phyloP scores from a whole-genome alignment of 2,329 filamentous ascomycete species.

The Fusarium oxysporum region DNA sequence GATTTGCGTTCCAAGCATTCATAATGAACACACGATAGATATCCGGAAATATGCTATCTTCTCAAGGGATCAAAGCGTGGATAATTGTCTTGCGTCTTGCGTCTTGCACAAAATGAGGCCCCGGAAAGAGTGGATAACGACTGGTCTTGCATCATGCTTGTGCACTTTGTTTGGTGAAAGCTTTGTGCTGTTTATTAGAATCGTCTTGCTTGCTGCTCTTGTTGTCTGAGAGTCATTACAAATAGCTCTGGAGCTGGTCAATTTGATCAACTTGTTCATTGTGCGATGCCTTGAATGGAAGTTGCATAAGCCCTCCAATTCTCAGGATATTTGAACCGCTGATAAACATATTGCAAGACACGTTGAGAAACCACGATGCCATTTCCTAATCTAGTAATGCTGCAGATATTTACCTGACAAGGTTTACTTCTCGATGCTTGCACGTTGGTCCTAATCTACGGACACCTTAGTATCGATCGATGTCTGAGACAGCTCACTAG shows the following conservation, averaged over 20 bases:
- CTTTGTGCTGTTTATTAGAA: not conserved
- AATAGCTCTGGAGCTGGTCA: conserved; percentile 11
- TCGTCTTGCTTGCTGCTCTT: not conserved
- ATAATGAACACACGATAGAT: not conserved
- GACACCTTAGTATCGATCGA: not conserved
- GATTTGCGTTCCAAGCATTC: conserved; percentile 4
- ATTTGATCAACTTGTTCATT: conserved; percentile 8
- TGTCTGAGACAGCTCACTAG: conserved; percentile 10
- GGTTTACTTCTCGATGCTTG: not conserved
- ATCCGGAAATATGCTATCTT: not conserved
- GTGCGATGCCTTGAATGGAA: not conserved
- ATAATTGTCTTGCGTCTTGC: not conserved
- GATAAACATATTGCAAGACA: not conserved
- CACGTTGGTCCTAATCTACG: not conserved
- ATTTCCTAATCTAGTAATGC: not conserved
- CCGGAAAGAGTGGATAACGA: not conserved
- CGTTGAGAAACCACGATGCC: not conserved
- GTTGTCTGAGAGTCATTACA: conserved; percentile 24
- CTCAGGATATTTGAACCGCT: not conserved
- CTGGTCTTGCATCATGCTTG: not conserved
- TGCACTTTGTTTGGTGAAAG: not conserved
- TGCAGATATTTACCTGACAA: not conserved
- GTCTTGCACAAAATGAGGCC: not conserved
- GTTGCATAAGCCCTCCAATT: not conserved
- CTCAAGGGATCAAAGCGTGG: not conserved